A percentile compares a stretch with the other conserved stretches of the same genome.
Conservation (phyloP, 768 basidiomycete genomes). For the Amanita pallidorosea region DNA sequence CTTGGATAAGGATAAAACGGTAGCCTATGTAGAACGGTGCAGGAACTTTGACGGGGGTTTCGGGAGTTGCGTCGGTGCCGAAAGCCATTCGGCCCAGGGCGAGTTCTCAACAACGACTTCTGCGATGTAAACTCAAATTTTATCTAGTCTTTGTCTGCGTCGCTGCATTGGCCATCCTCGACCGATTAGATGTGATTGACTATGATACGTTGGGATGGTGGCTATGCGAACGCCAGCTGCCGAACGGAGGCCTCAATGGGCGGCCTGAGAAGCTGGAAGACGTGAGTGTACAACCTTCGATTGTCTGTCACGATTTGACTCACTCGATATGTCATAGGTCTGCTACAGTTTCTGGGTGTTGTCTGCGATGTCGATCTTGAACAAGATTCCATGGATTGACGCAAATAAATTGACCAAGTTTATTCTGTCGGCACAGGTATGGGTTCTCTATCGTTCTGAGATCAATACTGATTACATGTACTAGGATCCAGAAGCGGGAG, state of each 20-base stretch:
- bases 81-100: conserved; percentile 93
- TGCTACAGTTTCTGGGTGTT: conserved; percentile 98
- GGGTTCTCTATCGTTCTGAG: conserved; percentile 10
- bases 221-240: conserved; percentile 88
- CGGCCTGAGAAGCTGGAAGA: conserved; percentile 98
- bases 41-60: conserved; percentile 96
- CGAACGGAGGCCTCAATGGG: conserved; percentile 90
- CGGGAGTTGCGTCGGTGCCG: conserved; percentile 73
- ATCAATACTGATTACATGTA: not conserved
- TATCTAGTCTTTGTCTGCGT: conserved; percentile 81
- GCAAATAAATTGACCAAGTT: conserved; percentile 64
- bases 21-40: conserved; percentile 66
- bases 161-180: conserved; percentile 80
- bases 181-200: conserved; percentile 73
- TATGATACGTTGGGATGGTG: conserved; percentile 80
- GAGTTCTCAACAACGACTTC: not conserved
- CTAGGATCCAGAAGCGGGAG: conserved; percentile 84
- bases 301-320: not conserved
- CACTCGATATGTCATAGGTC: conserved; percentile 40
- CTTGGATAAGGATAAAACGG: conserved; percentile 57
- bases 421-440: conserved; percentile 80
- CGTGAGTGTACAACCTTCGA: conserved; percentile 33
- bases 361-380: conserved; percentile 76
- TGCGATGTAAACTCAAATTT: not conserved
- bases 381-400: conserved; percentile 83